Base-by-base conservation (phyloP, 768 basidiomycete genomes). In the Boletus fagicola region DNA sequence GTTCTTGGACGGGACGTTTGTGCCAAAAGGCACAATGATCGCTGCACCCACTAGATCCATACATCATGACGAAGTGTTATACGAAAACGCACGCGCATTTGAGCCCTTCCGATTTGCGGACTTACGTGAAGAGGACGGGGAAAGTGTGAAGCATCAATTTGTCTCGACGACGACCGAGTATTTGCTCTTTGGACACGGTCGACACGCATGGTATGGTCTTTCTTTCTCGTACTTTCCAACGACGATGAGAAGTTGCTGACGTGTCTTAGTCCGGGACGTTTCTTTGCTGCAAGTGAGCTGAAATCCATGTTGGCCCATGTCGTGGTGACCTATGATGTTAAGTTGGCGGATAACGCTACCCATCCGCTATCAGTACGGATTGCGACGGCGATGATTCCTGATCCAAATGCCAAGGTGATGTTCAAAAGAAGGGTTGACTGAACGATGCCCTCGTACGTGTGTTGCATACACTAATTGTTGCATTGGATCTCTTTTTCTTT, bases 301-400 rank as follows among this genome's bases (percentile, higher is more conserved):
- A 65, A 65, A 44, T 2, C 18, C n/a, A 58, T 65, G 51, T 18
- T 65, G 30, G 63, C 56, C 0, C 45, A 65, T 6, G 2, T 65
- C 3, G 51, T 58, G 6, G 4, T 49, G 49, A 50, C 45, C 3
- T 61, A 65, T 8, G 53, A 57, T n/a, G 10, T 58, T 5, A 59
- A 31, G 22, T 6, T 59, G 12, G 46, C 42, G 12, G 50, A 43
- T 22, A 31, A 22, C 5, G 15, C 15, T 22, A 35, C 33, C 0
- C 5, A 2, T 11, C 57, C 56, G 6, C 9, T 1, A n/a, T 10
- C 39, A 4, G 10, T 40, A 9, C 39, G 1, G 1, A 9, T 40
- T 9, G 39, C 1, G 10, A 20, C 9, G n/a, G 9, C 4, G 8
- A 10, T 11, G 39, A 11, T 18, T 2, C 20, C 48, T 6, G 5